A percentile compares a stretch with the other conserved stretches of the same genome.
phyloP scores from a whole-genome alignment of 2,329 filamentous ascomycete species.

The Rutstroemia sp. region DNA sequence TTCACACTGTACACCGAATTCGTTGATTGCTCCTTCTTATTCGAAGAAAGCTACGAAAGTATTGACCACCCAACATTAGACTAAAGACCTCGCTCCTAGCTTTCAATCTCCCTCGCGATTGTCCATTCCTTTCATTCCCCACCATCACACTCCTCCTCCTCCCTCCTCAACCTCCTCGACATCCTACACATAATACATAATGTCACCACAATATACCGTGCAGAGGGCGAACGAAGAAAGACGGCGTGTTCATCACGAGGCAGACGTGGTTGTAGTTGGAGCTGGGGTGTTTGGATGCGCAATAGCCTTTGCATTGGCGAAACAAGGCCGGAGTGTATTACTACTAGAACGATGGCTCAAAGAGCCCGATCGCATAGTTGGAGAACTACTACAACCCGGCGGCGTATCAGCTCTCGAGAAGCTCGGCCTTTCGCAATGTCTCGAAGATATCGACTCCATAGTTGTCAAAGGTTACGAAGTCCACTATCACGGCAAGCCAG shows the following conservation, averaged over 20 bases:
- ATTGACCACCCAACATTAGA: not conserved
- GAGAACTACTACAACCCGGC: conserved; percentile 89
- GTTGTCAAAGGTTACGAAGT: conserved; percentile 82
- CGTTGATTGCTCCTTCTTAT: not conserved
- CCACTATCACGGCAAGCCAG: conserved; percentile 67
- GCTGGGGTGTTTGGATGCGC: conserved; percentile 88
- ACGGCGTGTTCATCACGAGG: conserved; percentile 51
- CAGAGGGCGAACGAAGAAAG: conserved; percentile 32
- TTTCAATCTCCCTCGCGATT: not conserved
- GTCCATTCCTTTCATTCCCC: not conserved
- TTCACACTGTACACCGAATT: too few species aligned
- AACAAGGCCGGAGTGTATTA: conserved; percentile 85
- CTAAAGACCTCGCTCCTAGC: not conserved
- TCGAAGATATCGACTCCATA: conserved; percentile 84
- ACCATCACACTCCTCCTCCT: not conserved
- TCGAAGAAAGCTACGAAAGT: not conserved
- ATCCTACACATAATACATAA: not conserved
- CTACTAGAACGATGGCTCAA: conserved; percentile 83
- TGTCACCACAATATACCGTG: not conserved
- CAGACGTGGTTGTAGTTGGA: conserved; percentile 85
- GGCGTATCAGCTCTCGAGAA: conserved; percentile 74
- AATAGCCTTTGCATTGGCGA: conserved; percentile 73
- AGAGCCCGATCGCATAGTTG: conserved; percentile 92
- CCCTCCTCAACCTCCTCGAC: not conserved
- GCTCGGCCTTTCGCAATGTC: conserved; percentile 71